Percentiles rank a stretch among this genome's conserved stretches.
Evolutionary conservation across 2,329 filamentous ascomycete species (phyloP).

Genomic region (Nigrospora osmanthi): DNA sequence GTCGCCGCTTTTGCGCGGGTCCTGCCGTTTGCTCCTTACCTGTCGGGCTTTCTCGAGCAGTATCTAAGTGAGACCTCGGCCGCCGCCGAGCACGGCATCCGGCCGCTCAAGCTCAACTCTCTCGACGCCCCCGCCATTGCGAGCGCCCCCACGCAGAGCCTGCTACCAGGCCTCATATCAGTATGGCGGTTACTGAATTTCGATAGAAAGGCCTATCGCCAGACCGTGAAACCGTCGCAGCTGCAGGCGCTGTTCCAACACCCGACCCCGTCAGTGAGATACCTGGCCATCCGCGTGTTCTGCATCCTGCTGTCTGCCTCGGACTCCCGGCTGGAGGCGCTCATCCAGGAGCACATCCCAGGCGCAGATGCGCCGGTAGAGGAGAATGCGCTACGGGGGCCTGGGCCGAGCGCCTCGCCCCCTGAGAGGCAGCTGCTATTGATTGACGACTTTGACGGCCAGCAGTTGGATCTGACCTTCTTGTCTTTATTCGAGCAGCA

Average conservation of each 20-base stretch:
- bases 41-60: conserved; percentile 62
- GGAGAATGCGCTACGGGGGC: not conserved
- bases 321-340: conserved; percentile 67
- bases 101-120: conserved; percentile 17
- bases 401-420: not conserved
- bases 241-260: conserved; percentile 64
- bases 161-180: conserved; percentile 49
- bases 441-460: conserved; percentile 67
- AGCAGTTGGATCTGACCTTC: conserved; percentile 71
- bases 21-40: conserved; percentile 72
- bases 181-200: conserved; percentile 74
- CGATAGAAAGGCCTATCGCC: conserved; percentile 60
- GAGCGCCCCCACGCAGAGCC: conserved; percentile 6
- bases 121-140: conserved; percentile 9
- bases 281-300: conserved; percentile 75
- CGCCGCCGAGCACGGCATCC: conserved; percentile 8
- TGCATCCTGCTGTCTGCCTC: conserved; percentile 72
- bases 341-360: conserved; percentile 56
- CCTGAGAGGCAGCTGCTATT: conserved; percentile 29
- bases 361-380: conserved; percentile 33
- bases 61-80: conserved; percentile 25
- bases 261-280: conserved; percentile 55
- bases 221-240: conserved; percentile 55
- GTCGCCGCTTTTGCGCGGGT: conserved; percentile 72
- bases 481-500: conserved; percentile 50